A percentile compares a stretch with the other conserved stretches of the same genome.
Evolutionary conservation across 176 grass and related monocot genomes (phyloP).

Genomic region (Cocos nucifera): DNA sequence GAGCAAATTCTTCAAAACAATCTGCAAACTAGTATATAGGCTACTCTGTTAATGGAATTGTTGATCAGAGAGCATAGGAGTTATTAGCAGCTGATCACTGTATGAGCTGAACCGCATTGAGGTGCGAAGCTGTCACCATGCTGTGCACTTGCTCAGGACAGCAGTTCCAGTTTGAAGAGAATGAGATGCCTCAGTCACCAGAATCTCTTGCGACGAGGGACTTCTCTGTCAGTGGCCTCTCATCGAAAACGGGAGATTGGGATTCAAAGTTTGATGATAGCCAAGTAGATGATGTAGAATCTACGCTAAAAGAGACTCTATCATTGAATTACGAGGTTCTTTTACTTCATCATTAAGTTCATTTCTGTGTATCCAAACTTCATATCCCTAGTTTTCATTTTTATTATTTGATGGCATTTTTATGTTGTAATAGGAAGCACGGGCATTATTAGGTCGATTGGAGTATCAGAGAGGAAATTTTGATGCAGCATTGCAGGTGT

Average conservation of each 20-base stretch:
- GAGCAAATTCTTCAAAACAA: too few species aligned
- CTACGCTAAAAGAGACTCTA: slow-evolving; percentile 78
- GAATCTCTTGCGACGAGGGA: slow-evolving; percentile 95
- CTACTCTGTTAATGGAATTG: too few species aligned
- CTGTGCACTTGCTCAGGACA: slow-evolving; percentile 82
- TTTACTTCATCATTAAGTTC: background rate
- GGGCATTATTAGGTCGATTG: slow-evolving; percentile 84
- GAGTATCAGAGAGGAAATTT: slow-evolving; percentile 95
- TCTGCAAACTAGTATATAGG: too few species aligned
- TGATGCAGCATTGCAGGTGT: slow-evolving; percentile 92
- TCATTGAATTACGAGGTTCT: slow-evolving; percentile 98
- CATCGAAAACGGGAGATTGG: slow-evolving; percentile 44
- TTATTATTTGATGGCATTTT: slow-evolving; percentile 8
- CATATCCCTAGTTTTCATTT: slow-evolving; percentile 19
- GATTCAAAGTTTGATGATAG: slow-evolving; percentile 69
- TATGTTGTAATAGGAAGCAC: slow-evolving; percentile 55
- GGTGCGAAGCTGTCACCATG: slow-evolving; percentile 38
- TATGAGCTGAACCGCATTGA: background rate
- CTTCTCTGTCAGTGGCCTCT: slow-evolving; percentile 60
- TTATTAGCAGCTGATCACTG: too few species aligned
- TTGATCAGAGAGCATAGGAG: too few species aligned
- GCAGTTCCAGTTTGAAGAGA: slow-evolving; percentile 86
- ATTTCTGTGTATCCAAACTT: too few species aligned
- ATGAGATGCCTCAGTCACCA: slow-evolving; percentile 66
- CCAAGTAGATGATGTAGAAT: slow-evolving; percentile 90